Percentiles rank a stretch among this genome's conserved stretches.
Conservation (phyloP, 179 eudicot species). For the Carnegiea gigantea region DNA sequence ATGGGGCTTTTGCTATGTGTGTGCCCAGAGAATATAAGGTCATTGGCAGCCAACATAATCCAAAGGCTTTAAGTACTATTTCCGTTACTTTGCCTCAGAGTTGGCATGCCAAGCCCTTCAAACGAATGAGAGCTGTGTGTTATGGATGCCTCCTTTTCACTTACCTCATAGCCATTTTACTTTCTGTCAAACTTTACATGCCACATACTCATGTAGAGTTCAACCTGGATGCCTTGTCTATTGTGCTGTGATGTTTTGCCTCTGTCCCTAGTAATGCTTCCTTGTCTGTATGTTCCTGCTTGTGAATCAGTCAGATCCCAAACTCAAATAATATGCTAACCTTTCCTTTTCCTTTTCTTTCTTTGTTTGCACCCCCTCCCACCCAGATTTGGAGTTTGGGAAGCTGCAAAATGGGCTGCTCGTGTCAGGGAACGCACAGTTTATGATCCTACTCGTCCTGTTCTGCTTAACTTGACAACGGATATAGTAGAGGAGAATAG, state of each 20-base stretch:
- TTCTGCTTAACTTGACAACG: slow-evolving; percentile 69
- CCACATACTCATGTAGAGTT: no score
- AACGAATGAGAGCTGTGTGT: background rate
- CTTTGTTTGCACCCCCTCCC: background rate
- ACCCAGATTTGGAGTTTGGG: slow-evolving; percentile 93
- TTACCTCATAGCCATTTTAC: no score
- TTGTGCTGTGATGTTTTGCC: background rate
- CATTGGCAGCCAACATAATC: background rate
- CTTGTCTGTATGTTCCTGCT: background rate
- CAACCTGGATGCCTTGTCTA: background rate
- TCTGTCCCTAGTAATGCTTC: background rate
- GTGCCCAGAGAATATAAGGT: background rate
- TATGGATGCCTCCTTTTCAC: background rate
- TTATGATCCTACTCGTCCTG: slow-evolving; percentile 72
- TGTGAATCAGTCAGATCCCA: background rate
- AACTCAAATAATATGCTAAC: background rate
- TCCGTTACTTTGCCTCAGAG: background rate
- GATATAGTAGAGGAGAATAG: slow-evolving; percentile 87
- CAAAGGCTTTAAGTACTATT: background rate
- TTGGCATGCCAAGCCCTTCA: background rate
- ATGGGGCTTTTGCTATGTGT: background rate
- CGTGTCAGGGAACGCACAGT: slow-evolving; percentile 68
- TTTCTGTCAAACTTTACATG: no score
- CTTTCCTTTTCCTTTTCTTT: background rate
- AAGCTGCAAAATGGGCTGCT: slow-evolving; percentile 97